Base-by-base conservation (phyloP, 768 basidiomycete species). In the Lepiota venenata region DNA sequence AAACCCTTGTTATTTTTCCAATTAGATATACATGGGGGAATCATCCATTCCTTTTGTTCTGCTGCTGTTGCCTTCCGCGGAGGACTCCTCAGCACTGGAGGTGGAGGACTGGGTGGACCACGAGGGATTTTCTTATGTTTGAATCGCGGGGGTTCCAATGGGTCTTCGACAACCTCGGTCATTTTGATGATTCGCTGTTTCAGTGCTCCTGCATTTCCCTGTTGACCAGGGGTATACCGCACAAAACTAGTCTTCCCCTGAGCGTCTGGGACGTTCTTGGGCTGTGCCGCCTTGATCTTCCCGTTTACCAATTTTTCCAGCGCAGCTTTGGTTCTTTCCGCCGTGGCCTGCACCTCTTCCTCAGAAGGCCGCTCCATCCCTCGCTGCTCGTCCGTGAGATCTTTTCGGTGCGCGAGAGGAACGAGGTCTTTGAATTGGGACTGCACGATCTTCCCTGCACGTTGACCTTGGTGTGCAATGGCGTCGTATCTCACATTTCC, bases 1-100 rank as follows among this genome's bases (percentile, higher is more conserved):
- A 95, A 99, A 81, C 97, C 97, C 73, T 98, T 99, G 84, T 98
- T 98, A 77, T 99, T 99, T 77, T 99, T 99, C 97, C 97, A 99
- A 72, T 99, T 99, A 22, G 93, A 96, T 56, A 99, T 98, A 69
- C 96, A 98, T 15, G 97, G 97, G 15, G 97, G 97, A 54, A 99
- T 98, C 94, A 98, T 97, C 97, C 97, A 98, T 64, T 98, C 97
- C 73, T 98, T 99, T 74, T 98, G 96, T 66, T 99, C 97, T 52
- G 93, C 91, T 7, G 91, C 90, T 0, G 96, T 96, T 3, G 94
- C 95, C 64, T 97, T 95, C 51, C 97, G 80, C 5, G 97, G 97
- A 10, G 97, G 97, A 75, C 90, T 93, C 37, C 95, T 85, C 36
- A 99, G 74, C 2, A 98, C 92, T 15, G 97, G 97, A 2, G 95